phyloP scores from a whole-genome alignment of 1,284 basidiomycete genomes.

The Sporisorium scitamineum region DNA sequence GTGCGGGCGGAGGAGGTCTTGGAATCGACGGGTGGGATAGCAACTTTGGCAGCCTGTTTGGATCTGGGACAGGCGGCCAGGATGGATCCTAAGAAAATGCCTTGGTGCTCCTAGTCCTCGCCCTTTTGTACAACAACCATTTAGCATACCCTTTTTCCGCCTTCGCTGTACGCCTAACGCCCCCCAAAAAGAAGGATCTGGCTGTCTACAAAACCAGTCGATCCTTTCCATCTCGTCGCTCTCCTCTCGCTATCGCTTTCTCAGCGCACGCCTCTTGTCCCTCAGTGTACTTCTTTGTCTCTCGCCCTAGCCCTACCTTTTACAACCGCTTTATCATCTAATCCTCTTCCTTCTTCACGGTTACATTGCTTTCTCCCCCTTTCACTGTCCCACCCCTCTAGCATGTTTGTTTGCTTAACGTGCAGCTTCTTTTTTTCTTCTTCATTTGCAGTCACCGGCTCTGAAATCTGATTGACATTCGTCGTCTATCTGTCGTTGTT shows the following conservation, averaged over 20 bases:
- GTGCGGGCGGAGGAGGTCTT: constrained; percentile 28
- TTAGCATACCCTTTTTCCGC: background rate
- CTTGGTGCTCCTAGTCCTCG: background rate
- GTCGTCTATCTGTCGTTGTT: background rate
- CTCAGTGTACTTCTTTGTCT: background rate
- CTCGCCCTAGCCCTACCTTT: background rate
- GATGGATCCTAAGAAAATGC: constrained; percentile 29
- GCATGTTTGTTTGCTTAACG: constrained; percentile 14
- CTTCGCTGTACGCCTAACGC: background rate
- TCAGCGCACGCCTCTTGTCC: too few relatives aligned
- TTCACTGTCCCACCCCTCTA: constrained; percentile 8
- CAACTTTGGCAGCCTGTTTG: constrained; percentile 56
- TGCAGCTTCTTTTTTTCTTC: constrained; percentile 7
- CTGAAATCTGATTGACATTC: constrained; percentile 6
- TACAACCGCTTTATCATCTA: constrained; percentile 1
- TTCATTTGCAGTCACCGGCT: constrained; percentile 31
- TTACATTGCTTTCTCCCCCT: background rate
- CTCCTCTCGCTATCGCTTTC: background rate
- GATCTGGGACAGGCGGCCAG: constrained; percentile 33
- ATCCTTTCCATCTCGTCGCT: background rate
- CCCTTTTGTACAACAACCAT: background rate
- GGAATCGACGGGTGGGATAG: constrained; percentile 52
- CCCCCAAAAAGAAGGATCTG: background rate
- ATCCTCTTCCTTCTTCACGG: background rate
- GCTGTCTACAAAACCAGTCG: background rate